A percentile compares a stretch with the other conserved stretches of the same genome.
Evolutionary conservation across 148 eudicot species (phyloP).

Genomic region (Bassia scoparia): DNA sequence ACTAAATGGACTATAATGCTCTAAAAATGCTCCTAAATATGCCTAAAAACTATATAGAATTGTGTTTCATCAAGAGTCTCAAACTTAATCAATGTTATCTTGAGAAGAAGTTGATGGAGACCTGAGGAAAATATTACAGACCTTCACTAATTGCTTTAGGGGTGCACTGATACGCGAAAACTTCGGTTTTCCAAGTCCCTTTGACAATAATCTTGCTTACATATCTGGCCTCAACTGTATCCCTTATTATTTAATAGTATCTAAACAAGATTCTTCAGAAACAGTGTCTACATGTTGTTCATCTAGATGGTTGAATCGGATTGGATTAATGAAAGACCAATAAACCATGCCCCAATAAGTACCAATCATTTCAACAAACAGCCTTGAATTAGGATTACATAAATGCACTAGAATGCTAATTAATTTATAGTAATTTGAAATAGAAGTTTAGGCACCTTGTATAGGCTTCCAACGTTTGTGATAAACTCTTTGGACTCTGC

Average conservation of each 20-base stretch:
- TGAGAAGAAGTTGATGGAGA: background rate
- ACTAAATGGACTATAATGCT: no score
- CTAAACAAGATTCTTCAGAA: conserved; percentile 34
- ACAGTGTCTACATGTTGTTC: conserved; percentile 22
- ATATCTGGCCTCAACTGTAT: conserved; percentile 15
- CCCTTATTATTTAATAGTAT: conserved; percentile 24
- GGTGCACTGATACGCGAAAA: conserved; percentile 14
- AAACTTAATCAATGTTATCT: no score
- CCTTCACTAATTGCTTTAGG: conserved; percentile 15
- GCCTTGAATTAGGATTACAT: conserved; percentile 2
- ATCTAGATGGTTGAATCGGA: conserved; percentile 1
- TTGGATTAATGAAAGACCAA: background rate
- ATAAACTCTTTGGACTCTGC: conserved; percentile 13
- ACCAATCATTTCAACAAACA: conserved; percentile 5
- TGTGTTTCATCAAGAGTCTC: no score
- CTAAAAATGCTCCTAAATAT: no score
- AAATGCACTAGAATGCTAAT: conserved; percentile 3
- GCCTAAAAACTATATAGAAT: no score
- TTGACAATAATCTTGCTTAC: conserved; percentile 13
- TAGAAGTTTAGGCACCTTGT: conserved; percentile 12
- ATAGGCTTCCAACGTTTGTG: conserved; percentile 5
- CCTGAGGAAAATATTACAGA: background rate
- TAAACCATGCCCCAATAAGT: background rate
- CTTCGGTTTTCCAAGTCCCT: conserved; percentile 18
- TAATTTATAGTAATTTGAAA: background rate